Evolutionary conservation across 2,329 filamentous ascomycete species (phyloP).

Genomic region (Penicillium sumatraense): DNA sequence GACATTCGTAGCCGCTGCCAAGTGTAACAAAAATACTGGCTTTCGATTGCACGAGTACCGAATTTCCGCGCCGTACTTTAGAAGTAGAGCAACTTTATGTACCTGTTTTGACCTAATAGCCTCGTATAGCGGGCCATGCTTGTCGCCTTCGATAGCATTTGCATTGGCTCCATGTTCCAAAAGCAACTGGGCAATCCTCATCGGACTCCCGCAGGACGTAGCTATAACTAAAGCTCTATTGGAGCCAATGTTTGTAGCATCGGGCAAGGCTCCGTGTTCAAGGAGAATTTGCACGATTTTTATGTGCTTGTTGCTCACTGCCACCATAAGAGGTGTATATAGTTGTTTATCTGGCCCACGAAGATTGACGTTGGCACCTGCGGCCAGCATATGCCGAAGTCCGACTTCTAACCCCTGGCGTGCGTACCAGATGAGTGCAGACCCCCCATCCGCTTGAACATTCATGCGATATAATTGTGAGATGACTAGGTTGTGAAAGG

Average conservation of each 20-base stretch:
- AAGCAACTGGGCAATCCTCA: conserved; percentile 11
- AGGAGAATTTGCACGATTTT: conserved; percentile 11
- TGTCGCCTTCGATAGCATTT: conserved; percentile 6
- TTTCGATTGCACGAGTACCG: conserved; percentile 4
- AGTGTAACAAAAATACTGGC: not conserved
- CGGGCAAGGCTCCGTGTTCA: conserved; percentile 10
- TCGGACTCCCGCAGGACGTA: conserved; percentile 4
- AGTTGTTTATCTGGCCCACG: conserved; percentile 5
- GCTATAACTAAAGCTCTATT: conserved; percentile 10
- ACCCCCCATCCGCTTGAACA: conserved; percentile 11
- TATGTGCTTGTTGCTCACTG: conserved; percentile 3
- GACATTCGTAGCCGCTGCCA: not conserved
- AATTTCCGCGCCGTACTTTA: conserved; percentile 8
- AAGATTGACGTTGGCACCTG: conserved; percentile 13
- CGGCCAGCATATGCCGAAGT: conserved; percentile 13
- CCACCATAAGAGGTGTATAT: conserved; percentile 11
- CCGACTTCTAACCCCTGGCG: conserved; percentile 10
- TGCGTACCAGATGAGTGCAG: conserved; percentile 17
- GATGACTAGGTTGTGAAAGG: conserved; percentile 7
- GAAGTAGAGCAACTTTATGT: conserved; percentile 8
- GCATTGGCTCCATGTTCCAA: conserved; percentile 6
- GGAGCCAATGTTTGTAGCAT: conserved; percentile 6
- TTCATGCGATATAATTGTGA: conserved; percentile 4
- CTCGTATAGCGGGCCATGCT: conserved; percentile 4
- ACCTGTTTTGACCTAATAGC: conserved; percentile 10